These are phyloP conservation scores for Candida labiduridarum DNA, from an alignment of 1,139 yeast genomes.

Conservation along the genomic window DNA sequence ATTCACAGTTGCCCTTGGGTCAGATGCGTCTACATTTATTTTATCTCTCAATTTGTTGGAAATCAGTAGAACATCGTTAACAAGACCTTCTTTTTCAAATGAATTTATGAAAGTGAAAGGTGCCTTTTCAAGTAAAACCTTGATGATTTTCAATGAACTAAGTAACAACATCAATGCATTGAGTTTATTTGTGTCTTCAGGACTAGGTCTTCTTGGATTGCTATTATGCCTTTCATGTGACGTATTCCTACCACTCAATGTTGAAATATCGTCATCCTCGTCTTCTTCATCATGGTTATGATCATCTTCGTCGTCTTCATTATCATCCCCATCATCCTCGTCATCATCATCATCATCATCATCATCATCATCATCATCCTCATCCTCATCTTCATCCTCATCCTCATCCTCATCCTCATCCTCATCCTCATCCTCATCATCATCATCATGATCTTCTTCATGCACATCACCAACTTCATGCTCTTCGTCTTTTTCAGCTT, in stretches of 20 bases:
- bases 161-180: slow-evolving; percentile 45
- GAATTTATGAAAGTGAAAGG: slow-evolving; percentile 47
- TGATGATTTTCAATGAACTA: slow-evolving; percentile 46
- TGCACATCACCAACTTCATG: slow-evolving; percentile 5
- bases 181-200: slow-evolving; percentile 17
- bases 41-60: slow-evolving; percentile 18
- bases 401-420: not conserved
- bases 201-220: slow-evolving; percentile 1
- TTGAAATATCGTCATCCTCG: slow-evolving; percentile 10
- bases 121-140: slow-evolving; percentile 40
- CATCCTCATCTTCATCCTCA: slow-evolving; percentile 6
- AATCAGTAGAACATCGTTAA: slow-evolving; percentile 50
- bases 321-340: slow-evolving; percentile 10
- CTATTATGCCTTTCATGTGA: not conserved
- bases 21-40: slow-evolving; percentile 12
- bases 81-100: slow-evolving; percentile 74
- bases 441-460: slow-evolving; percentile 8
- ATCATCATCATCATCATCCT: slow-evolving; percentile 6
- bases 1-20: slow-evolving; percentile 10
- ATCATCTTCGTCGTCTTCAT: slow-evolving; percentile 14
- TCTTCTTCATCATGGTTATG: slow-evolving; percentile 18
- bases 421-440: not conserved
- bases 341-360: slow-evolving; percentile 10
- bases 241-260: not conserved
- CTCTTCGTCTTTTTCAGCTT: not conserved